phyloP scores from a whole-genome alignment of 768 basidiomycete genomes.

The Suillus subaureus region DNA sequence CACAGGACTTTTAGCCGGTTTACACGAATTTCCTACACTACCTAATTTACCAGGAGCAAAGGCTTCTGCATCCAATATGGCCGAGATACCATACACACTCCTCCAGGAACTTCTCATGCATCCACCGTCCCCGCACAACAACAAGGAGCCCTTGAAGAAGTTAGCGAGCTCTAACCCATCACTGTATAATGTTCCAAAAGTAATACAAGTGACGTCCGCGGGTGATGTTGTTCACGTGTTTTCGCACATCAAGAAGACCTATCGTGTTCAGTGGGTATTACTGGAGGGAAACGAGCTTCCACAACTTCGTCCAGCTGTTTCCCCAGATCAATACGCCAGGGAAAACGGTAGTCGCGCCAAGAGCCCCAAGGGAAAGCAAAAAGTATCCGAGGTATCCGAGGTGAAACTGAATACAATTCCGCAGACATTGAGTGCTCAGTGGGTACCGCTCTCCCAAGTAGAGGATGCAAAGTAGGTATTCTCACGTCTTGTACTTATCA shows the following conservation, averaged over 20 bases:
- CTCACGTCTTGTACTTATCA: neutral
- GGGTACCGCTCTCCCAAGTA: slow-evolving; percentile 60
- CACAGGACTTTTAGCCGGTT: slow-evolving; percentile 84
- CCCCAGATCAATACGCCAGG: slow-evolving; percentile 8
- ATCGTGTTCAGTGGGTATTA: slow-evolving; percentile 71
- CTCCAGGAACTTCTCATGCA: slow-evolving; percentile 42
- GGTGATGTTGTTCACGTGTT: slow-evolving; percentile 82
- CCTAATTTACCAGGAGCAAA: slow-evolving; percentile 50
- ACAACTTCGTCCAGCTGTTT: slow-evolving; percentile 6
- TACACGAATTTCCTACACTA: slow-evolving; percentile 83
- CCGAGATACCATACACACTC: slow-evolving; percentile 37
- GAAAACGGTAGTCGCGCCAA: slow-evolving; percentile 14
- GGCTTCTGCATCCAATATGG: slow-evolving; percentile 36
- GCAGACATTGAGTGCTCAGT: slow-evolving; percentile 36
- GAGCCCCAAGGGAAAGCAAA: slow-evolving; percentile 16
- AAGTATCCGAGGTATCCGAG: slow-evolving; percentile 17
- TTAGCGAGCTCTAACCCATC: neutral
- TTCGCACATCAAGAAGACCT: slow-evolving; percentile 90
- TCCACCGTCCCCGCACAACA: slow-evolving; percentile 23
- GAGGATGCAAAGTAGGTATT: slow-evolving; percentile 59
- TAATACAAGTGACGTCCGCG: slow-evolving; percentile 50
- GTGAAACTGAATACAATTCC: slow-evolving; percentile 9
- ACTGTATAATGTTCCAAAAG: neutral
- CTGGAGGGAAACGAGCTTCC: slow-evolving; percentile 52
- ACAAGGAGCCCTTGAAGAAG: slow-evolving; percentile 3